Base-by-base conservation (phyloP, 2,329 filamentous ascomycete genomes). In the Sphaerulina musiva region DNA sequence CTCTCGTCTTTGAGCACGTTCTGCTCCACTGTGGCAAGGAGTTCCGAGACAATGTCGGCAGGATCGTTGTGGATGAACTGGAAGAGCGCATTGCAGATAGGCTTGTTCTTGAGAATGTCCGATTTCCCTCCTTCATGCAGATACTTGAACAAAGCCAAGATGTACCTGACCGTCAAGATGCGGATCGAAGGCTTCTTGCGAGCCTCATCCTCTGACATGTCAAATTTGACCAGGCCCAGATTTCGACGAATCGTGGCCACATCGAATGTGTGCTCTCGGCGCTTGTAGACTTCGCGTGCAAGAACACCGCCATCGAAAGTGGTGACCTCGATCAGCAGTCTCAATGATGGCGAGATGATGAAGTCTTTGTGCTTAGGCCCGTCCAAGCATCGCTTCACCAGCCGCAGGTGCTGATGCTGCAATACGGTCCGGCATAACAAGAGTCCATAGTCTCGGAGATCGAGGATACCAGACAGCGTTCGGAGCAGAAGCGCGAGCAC, bases 261-360 rank as follows among this genome's bases (percentile, higher is more conserved):
- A 51, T 78, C 75, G 40, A 95, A 85, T 0, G 89, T 93, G 55
- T 83, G 84, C 63, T 89, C 84, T 62, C 89, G 81, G 10, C 61
- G 56, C 49, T 86, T 80, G 68, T 95, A 95, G 34, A 96, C 78
- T 44, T 84, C 79, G 61, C 82, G 84, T 29, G 91, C 89, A 52
- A 90, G 78, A 41, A 83, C 81, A 11, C 93, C 95, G 12, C 90
- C 90, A 70, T 97, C 91, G 59, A 95, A 86, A 51, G 79, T 83
- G 12, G 89, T 82, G n/a, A 91, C 79, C 72, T 98, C 92, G 48
- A 85, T 87, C 56, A 98, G 78, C 48, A 98, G 74, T 53, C 92
- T 84, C 55, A 98, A 74, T 23, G 87, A 91, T 0, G 93, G 92
- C 2, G 89, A 93, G 57, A 96, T 91, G 55, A 97, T 76, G 70